phyloP scores from a whole-genome alignment of 2,329 filamentous ascomycete genomes.

The Pseudopithomyces chartarum region DNA sequence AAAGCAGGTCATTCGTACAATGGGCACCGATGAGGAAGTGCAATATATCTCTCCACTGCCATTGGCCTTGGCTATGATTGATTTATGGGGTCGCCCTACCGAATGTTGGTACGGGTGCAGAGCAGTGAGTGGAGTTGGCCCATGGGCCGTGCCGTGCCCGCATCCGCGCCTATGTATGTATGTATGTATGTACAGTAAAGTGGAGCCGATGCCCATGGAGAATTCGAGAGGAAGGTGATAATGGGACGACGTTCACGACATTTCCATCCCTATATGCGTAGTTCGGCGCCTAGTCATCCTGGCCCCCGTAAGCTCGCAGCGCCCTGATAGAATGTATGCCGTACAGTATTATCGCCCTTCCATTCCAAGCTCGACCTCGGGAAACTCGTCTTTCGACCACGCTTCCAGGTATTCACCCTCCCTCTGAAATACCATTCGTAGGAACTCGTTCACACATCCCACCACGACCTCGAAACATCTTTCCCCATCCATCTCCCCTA shows the following conservation, averaged over 20 bases:
- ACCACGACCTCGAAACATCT: conserved; percentile 11
- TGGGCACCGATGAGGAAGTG: not conserved
- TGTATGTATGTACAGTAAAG: no score
- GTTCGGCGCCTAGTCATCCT: not conserved
- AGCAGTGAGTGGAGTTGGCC: not conserved
- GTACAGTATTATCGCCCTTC: not conserved
- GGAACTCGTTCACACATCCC: conserved; percentile 11
- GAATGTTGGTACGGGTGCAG: not conserved
- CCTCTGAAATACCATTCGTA: conserved; percentile 14
- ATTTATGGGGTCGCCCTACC: not conserved
- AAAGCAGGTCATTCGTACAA: not conserved
- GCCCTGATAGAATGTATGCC: no score
- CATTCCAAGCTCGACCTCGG: conserved; percentile 4
- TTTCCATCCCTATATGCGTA: not conserved
- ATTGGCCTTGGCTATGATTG: not conserved
- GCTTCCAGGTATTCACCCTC: conserved; percentile 3
- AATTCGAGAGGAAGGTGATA: not conserved
- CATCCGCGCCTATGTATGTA: not conserved
- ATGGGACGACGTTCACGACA: conserved; percentile 8
- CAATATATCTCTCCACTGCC: conserved; percentile 6
- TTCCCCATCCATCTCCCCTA: conserved; percentile 15
- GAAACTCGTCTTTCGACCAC: not conserved
- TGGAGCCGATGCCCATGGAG: not conserved
- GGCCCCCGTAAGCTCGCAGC: not conserved
- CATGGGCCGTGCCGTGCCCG: not conserved